phyloP scores from a whole-genome alignment of 73 alveolate species.

The Effrenium voratum region DNA sequence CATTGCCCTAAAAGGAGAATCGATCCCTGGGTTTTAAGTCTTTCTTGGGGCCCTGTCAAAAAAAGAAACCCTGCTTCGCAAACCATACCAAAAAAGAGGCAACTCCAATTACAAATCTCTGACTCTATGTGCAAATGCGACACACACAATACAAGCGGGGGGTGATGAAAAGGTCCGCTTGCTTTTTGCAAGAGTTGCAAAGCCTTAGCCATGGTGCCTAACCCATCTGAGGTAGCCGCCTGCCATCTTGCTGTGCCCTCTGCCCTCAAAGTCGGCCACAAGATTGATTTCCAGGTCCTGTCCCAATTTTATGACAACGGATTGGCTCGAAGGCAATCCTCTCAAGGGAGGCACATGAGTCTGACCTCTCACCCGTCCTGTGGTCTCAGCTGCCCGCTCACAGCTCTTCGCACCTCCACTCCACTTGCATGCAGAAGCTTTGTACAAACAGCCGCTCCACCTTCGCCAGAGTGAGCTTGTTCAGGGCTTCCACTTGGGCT shows the following conservation, averaged over 20 bases:
- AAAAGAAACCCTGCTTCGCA: too few species aligned
- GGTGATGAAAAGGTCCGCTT: too few species aligned
- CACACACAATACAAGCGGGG: too few species aligned
- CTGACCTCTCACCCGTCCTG: slow-evolving; percentile 22
- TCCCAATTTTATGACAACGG: not conserved
- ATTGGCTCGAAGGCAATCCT: not conserved
- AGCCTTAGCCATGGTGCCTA: too few species aligned
- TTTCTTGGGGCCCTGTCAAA: too few species aligned
- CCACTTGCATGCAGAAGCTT: not conserved
- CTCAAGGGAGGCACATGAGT: not conserved
- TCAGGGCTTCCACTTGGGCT: slow-evolving; percentile 79
- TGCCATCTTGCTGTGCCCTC: slow-evolving; percentile 83
- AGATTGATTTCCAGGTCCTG: slow-evolving; percentile 88
- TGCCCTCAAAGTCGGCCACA: slow-evolving; percentile 93
- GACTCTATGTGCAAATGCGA: too few species aligned
- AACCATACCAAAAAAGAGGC: too few species aligned
- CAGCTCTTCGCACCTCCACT: slow-evolving; percentile 92
- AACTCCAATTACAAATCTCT: too few species aligned
- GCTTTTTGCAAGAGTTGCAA: too few species aligned
- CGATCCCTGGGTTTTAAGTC: too few species aligned
- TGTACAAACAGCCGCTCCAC: not conserved
- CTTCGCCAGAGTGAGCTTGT: slow-evolving; percentile 94
- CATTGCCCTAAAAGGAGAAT: too few species aligned
- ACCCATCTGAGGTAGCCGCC: too few species aligned
- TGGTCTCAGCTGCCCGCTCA: slow-evolving; percentile 87